These are phyloP conservation scores for Fusarium austroafricanum DNA, from an alignment of 2,329 filamentous ascomycete genomes.

Conservation along the genomic window DNA sequence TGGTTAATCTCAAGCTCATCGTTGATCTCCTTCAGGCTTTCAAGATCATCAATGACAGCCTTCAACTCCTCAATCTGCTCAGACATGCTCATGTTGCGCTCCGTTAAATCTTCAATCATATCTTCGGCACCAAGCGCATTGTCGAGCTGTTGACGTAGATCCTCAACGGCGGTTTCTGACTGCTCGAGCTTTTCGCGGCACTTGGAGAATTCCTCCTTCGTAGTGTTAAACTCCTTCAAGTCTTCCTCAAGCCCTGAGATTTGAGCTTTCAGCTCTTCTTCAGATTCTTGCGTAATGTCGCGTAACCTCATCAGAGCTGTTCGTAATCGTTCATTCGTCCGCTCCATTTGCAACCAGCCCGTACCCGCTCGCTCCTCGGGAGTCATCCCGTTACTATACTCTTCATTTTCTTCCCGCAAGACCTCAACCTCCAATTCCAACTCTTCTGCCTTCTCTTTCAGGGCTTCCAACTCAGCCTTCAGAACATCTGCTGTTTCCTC, in stretches of 20 bases:
- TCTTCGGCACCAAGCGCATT: slow-evolving; percentile 89
- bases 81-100: slow-evolving; percentile 84
- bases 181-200: slow-evolving; percentile 79
- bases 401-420: slow-evolving; percentile 85
- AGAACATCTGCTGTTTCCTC: slow-evolving; percentile 89
- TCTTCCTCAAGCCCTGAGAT: slow-evolving; percentile 80
- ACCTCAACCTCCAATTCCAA: slow-evolving; percentile 90
- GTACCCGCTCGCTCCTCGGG: slow-evolving; percentile 87
- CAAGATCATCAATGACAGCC: slow-evolving; percentile 85
- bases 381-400: slow-evolving; percentile 85
- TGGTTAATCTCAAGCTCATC: slow-evolving; percentile 96
- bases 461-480: slow-evolving; percentile 81
- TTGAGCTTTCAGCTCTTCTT: slow-evolving; percentile 80
- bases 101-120: slow-evolving; percentile 91
- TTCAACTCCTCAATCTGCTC: slow-evolving; percentile 87
- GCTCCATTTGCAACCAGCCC: slow-evolving; percentile 92
- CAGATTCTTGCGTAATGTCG: slow-evolving; percentile 87
- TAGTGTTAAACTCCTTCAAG: slow-evolving; percentile 71
- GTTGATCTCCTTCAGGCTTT: slow-evolving; percentile 89
- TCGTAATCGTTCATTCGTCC: slow-evolving; percentile 86
- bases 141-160: slow-evolving; percentile 91
- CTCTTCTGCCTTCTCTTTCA: slow-evolving; percentile 84
- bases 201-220: slow-evolving; percentile 76
- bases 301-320: slow-evolving; percentile 87
- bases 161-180: slow-evolving; percentile 80